Percentiles rank a stretch among this genome's conserved stretches.
Evolutionary conservation across 371 early-diverging fungal genomes (phyloP).

Genomic region (Furculomyces boomerangus): DNA sequence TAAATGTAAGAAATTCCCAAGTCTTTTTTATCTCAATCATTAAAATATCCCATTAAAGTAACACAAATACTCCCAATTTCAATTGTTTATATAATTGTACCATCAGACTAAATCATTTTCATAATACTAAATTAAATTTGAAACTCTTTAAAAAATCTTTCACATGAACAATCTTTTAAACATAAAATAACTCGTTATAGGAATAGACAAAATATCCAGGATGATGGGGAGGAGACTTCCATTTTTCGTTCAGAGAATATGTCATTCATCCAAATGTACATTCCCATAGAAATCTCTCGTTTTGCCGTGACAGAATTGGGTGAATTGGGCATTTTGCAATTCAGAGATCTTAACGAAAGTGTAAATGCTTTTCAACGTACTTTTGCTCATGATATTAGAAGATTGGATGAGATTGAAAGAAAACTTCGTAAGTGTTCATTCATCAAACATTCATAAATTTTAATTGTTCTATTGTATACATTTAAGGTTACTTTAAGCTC

Average conservation of each 20-base stretch:
- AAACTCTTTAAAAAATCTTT: too few species aligned
- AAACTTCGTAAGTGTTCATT: slow-evolving; percentile 48
- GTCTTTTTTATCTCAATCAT: too few species aligned
- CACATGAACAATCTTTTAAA: too few species aligned
- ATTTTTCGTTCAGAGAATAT: slow-evolving; percentile 94
- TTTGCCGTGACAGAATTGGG: slow-evolving; percentile 87
- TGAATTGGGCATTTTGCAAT: slow-evolving; percentile 84
- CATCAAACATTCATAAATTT: not conserved
- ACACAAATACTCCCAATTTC: too few species aligned
- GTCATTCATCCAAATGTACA: slow-evolving; percentile 90
- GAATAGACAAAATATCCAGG: too few species aligned
- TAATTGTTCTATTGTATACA: not conserved
- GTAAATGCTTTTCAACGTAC: slow-evolving; percentile 93
- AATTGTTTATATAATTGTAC: too few species aligned
- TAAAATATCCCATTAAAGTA: too few species aligned
- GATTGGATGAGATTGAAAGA: slow-evolving; percentile 87
- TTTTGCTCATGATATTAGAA: slow-evolving; percentile 81
- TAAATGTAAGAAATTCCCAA: too few species aligned
- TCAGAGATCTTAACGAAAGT: slow-evolving; percentile 86
- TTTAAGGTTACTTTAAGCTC: slow-evolving; percentile 46
- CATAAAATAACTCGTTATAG: too few species aligned
- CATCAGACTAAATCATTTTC: too few species aligned
- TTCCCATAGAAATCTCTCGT: slow-evolving; percentile 88
- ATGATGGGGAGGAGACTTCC: slow-evolving; percentile 11
- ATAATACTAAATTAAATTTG: too few species aligned